Evolutionary conservation across 306 rosid species (phyloP).

Genomic region (Pachyrhizus erosus): DNA sequence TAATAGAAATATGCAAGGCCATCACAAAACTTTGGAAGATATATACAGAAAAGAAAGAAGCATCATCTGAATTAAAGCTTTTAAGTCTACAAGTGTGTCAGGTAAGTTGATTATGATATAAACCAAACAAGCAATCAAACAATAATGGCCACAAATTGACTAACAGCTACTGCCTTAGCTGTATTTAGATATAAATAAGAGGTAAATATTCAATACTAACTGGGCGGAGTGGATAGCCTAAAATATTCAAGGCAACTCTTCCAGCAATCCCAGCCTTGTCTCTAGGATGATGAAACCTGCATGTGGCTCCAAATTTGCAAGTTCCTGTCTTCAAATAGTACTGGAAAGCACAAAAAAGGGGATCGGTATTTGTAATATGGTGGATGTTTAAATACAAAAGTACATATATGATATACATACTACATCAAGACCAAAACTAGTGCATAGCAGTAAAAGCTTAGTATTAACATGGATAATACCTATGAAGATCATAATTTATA

Average conservation of each 20-base stretch:
- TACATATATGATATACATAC: neutral
- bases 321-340: constrained; percentile 94
- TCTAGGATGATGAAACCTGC: constrained; percentile 98
- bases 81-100: constrained; percentile 3
- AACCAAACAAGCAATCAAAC: constrained; percentile 32
- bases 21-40: constrained; percentile 30
- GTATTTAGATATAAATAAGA: constrained; percentile 37
- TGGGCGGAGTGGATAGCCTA: constrained; percentile 97
- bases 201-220: constrained; percentile 59
- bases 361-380: constrained; percentile 30
- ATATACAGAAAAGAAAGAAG: constrained; percentile 13
- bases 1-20: constrained; percentile 34
- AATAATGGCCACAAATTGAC: constrained; percentile 37
- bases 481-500: neutral
- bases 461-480: constrained; percentile 12
- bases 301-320: constrained; percentile 98
- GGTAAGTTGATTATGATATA: constrained; percentile 17
- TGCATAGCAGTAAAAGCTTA: constrained; percentile 16
- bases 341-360: constrained; percentile 61
- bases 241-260: constrained; percentile 86
- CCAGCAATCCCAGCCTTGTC: constrained; percentile 96
- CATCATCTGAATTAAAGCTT: neutral
- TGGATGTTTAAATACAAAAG: constrained; percentile 25
- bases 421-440: constrained; percentile 13
- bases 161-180: constrained; percentile 12